phyloP scores from a whole-genome alignment of 1,139 yeast species.

The Taphrina wiesneri region DNA sequence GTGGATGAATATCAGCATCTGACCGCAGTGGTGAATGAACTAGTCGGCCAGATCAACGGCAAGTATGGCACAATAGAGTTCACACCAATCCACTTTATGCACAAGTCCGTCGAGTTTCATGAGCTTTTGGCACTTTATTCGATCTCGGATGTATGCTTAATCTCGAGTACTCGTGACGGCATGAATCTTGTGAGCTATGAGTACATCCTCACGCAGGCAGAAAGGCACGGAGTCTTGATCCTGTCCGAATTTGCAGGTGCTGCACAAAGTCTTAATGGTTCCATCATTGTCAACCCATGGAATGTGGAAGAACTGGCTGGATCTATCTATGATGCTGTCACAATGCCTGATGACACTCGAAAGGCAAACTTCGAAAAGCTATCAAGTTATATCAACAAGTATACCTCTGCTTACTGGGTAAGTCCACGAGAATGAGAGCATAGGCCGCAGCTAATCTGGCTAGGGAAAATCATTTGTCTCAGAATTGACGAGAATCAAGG shows the following conservation, averaged over 20 bases:
- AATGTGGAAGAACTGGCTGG: conserved; percentile 89
- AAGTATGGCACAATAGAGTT: conserved; percentile 95
- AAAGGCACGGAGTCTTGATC: conserved; percentile 79
- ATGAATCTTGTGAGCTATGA: conserved; percentile 96
- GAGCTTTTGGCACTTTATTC: conserved; percentile 87
- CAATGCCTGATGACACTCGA: conserved; percentile 78
- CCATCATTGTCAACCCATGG: conserved; percentile 95
- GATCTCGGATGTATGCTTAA: conserved; percentile 85
- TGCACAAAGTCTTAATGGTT: conserved; percentile 95
- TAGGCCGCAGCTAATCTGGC: background rate
- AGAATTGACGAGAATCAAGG: conserved; percentile 58
- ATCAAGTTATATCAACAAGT: conserved; percentile 83
- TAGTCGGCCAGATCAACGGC: conserved; percentile 96
- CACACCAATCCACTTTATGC: conserved; percentile 96
- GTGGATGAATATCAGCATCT: conserved; percentile 96
- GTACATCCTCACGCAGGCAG: conserved; percentile 92
- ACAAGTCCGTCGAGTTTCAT: conserved; percentile 83
- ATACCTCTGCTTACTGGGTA: conserved; percentile 93
- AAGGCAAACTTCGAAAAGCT: conserved; percentile 75
- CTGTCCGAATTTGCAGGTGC: conserved; percentile 97
- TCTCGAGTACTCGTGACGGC: conserved; percentile 94
- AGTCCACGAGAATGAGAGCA: background rate
- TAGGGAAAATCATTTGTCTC: conserved; percentile 80
- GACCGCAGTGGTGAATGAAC: conserved; percentile 90
- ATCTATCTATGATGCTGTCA: conserved; percentile 82